Evolutionary conservation across 164 flowering plant genomes (phyloP).

Genomic region (Aristolochia fimbriata): DNA sequence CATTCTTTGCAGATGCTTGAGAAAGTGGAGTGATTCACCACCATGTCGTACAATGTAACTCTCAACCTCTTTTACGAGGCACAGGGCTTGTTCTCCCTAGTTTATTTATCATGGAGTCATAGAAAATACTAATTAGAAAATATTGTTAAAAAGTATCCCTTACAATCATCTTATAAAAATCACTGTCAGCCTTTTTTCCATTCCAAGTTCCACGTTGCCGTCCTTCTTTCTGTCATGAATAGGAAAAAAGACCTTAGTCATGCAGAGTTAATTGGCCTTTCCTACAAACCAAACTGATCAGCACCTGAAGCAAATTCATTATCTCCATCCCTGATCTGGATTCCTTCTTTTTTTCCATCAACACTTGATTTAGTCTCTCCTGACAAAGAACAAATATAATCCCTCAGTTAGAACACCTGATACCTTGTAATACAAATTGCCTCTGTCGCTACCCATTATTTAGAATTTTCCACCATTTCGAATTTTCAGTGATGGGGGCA

Average conservation of each 20-base stretch:
- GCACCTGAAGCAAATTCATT: conserved; percentile 91
- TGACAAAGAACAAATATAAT: conserved; percentile 13
- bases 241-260: neutral
- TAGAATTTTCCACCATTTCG: too few relatives aligned
- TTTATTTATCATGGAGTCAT: neutral
- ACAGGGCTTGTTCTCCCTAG: too few relatives aligned
- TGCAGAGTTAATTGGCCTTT: neutral
- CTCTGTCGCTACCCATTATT: neutral
- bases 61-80: too few relatives aligned
- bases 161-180: conserved; percentile 93
- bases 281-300: neutral
- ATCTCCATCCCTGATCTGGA: conserved; percentile 99
- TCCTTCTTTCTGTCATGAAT: conserved; percentile 79
- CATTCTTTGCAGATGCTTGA: too few relatives aligned
- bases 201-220: conserved; percentile 99
- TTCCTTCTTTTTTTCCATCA: conserved; percentile 99
- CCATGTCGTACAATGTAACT: too few relatives aligned
- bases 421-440: neutral
- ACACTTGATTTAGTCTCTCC: conserved; percentile 91
- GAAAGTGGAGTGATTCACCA: neutral
- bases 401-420: neutral
- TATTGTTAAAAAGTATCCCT: conserved; percentile 8
- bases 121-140: neutral
- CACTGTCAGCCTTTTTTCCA: conserved; percentile 92
- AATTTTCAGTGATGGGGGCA: neutral